phyloP scores from a whole-genome alignment of 768 basidiomycete genomes.

The Suillus ampliporus region DNA sequence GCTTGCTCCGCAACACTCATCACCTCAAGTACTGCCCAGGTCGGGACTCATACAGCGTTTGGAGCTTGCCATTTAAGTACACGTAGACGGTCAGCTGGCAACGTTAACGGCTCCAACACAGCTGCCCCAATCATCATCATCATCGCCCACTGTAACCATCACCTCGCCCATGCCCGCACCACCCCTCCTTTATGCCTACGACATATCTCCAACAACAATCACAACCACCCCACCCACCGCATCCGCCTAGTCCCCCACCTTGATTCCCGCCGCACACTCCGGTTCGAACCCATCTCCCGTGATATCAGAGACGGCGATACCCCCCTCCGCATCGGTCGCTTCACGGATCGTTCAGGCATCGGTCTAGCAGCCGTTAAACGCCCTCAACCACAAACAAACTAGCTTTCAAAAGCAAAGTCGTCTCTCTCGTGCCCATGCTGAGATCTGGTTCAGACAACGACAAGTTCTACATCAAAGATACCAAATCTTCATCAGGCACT shows the following conservation, averaged over 20 bases:
- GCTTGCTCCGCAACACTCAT: no score
- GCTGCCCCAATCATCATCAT: conserved; percentile 6
- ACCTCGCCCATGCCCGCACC: conserved; percentile 25
- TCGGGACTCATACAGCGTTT: no score
- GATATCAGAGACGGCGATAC: conserved; percentile 76
- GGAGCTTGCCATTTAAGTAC: no score
- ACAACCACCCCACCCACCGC: conserved; percentile 56
- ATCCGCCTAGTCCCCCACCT: conserved; percentile 96
- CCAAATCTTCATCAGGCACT: conserved; percentile 88
- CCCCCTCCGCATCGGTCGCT: conserved; percentile 87
- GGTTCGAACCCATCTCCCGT: conserved; percentile 91
- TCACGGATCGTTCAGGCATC: conserved; percentile 65
- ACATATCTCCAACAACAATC: conserved; percentile 22
- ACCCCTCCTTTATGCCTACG: conserved; percentile 8
- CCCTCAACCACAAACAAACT: conserved; percentile 79
- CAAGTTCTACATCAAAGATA: conserved; percentile 89
- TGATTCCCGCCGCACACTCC: conserved; percentile 88
- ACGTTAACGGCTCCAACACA: conserved; percentile 39
- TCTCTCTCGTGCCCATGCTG: conserved; percentile 88
- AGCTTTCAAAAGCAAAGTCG: conserved; percentile 96
- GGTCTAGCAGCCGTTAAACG: conserved; percentile 57
- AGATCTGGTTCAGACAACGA: conserved; percentile 83
- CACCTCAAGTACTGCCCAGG: no score
- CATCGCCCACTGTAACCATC: no score
- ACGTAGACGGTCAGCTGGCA: conserved; percentile 69